Evolutionary conservation across 441 rosid species (phyloP).

Genomic region (Populus hybrid): DNA sequence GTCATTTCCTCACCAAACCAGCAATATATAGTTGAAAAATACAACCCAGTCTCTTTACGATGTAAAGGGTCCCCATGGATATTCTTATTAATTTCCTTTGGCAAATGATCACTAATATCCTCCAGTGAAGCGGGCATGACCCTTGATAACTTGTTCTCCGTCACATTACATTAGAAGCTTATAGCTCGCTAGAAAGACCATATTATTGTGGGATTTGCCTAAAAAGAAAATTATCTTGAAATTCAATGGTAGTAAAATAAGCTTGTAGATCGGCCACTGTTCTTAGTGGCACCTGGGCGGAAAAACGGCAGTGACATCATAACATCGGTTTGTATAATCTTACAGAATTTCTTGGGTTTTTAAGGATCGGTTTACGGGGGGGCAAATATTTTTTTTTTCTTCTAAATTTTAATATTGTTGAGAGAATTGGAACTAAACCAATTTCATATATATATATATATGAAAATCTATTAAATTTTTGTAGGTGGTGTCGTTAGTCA

Average conservation of each 20-base stretch:
- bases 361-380: not conserved
- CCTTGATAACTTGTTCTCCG: not conserved
- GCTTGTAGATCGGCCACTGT: not conserved
- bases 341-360: not conserved
- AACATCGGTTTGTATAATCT: not conserved
- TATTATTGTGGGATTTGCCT: too few species aligned
- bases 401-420: not conserved
- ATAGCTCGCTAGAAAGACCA: not conserved
- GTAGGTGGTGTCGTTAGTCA: too few species aligned
- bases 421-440: not conserved
- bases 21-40: not conserved
- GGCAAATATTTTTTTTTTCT: too few species aligned
- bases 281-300: not conserved
- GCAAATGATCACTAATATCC: not conserved
- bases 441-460: too few species aligned
- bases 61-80: not conserved
- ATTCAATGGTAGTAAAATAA: not conserved
- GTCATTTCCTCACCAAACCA: not conserved
- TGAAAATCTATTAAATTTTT: too few species aligned
- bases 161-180: not conserved
- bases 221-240: too few species aligned
- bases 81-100: not conserved
- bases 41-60: not conserved
- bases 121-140: not conserved
- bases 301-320: not conserved